Evolutionary conservation across 2,329 filamentous ascomycete genomes (phyloP).

Genomic region (Nemania sp.): DNA sequence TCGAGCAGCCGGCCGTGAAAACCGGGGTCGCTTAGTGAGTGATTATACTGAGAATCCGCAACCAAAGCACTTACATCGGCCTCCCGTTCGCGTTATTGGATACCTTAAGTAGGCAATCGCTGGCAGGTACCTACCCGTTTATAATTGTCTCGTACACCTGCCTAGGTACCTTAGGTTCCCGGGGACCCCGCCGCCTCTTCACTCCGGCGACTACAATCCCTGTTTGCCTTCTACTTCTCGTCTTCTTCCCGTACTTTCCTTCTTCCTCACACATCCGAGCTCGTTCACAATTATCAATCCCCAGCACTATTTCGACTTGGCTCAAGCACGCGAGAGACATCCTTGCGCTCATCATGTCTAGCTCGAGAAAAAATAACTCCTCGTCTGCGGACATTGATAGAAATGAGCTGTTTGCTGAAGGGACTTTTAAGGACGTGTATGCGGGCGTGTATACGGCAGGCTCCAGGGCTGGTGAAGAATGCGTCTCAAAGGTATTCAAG

Average conservation of each 20-base stretch:
- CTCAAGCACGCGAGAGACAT: not conserved
- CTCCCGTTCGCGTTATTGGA: no score
- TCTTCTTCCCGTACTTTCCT: constrained; percentile 10
- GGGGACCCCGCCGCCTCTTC: no score
- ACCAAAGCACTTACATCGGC: no score
- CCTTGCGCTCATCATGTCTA: not conserved
- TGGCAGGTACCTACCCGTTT: no score
- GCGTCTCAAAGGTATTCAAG: constrained; percentile 57
- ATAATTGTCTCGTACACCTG: no score
- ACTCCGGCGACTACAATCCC: no score
- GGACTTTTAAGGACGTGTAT: constrained; percentile 44
- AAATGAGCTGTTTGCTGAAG: not conserved
- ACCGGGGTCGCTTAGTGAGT: no score
- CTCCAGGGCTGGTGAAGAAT: constrained; percentile 49
- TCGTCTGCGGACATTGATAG: not conserved
- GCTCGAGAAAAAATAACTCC: constrained; percentile 11
- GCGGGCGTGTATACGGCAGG: constrained; percentile 50
- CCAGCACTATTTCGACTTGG: not conserved
- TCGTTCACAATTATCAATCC: not conserved
- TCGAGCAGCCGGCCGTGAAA: no score
- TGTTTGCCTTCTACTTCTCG: not conserved
- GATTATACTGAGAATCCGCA: no score
- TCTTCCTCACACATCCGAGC: not conserved
- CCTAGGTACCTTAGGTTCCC: no score
- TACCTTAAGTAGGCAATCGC: no score